These are phyloP conservation scores for Guadua angustifolia DNA, from an alignment of 176 grass and related monocot genomes.

Conservation along the genomic window DNA sequence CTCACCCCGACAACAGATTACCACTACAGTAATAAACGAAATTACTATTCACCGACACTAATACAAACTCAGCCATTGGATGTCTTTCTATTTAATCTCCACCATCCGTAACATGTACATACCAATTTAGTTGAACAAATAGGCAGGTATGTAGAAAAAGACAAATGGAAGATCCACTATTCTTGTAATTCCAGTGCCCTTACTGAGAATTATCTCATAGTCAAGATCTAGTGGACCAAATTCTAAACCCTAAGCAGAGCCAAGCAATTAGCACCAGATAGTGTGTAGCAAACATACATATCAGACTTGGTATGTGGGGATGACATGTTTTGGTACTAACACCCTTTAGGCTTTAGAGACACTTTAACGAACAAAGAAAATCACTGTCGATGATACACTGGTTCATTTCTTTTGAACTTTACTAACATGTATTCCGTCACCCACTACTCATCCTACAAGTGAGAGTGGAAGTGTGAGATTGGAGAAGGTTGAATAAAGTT, in stretches of 20 bases:
- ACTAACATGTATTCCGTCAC: too few species aligned
- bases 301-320: not conserved
- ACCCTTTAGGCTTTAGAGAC: not conserved
- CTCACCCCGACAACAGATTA: too few species aligned
- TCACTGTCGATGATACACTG: not conserved
- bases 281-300: too few species aligned
- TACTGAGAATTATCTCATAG: not conserved
- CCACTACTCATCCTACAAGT: too few species aligned
- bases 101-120: not conserved
- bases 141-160: not conserved
- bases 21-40: too few species aligned
- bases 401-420: too few species aligned
- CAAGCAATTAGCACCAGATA: not conserved
- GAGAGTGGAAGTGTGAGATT: too few species aligned
- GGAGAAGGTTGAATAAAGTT: too few species aligned
- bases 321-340: too few species aligned
- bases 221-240: not conserved
- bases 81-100: too few species aligned
- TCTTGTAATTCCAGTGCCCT: not conserved
- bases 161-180: not conserved
- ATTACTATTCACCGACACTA: too few species aligned
- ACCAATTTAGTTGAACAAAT: not conserved
- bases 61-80: too few species aligned
- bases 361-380: not conserved
- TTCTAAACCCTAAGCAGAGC: not conserved